Percentiles rank a stretch among this genome's conserved stretches.
These are phyloP conservation scores for Yamagishiella unicocca DNA, from an alignment of 139 green algal species.

Conservation along the genomic window DNA sequence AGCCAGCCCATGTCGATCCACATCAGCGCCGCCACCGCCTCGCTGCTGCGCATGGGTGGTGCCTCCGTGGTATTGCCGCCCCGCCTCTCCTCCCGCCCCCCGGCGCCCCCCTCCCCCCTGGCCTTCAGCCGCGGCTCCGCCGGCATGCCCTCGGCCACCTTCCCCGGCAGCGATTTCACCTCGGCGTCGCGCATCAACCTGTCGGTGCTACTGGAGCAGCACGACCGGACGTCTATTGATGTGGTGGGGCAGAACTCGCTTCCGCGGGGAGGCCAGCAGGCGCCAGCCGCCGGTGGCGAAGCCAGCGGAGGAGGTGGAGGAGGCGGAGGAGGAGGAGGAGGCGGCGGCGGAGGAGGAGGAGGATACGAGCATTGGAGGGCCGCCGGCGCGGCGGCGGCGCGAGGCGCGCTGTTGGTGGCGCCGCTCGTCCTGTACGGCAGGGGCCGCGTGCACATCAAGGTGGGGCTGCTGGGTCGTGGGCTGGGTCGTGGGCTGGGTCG, in stretches of 20 bases:
- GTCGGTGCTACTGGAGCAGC: constrained; percentile 11
- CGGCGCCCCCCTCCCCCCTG: not conserved
- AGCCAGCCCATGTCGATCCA: constrained; percentile 30
- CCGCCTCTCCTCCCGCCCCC: not conserved
- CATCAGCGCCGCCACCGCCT: constrained; percentile 22
- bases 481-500: too few relatives aligned
- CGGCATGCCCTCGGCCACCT: not conserved
- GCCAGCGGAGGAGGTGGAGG: not conserved
- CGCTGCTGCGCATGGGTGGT: constrained; percentile 11
- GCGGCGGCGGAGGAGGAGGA: not conserved
- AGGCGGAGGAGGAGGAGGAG: not conserved
- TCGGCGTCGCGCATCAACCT: not conserved
- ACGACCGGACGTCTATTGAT: not conserved
- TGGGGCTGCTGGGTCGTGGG: not conserved
- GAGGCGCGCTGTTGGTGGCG: too few relatives aligned
- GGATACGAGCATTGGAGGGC: not conserved
- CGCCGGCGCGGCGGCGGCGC: too few relatives aligned
- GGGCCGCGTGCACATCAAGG: constrained; percentile 11
- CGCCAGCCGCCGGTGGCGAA: not conserved
- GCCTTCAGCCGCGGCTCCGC: not conserved
- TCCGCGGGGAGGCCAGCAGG: not conserved
- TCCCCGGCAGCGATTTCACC: not conserved
- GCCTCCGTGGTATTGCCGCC: not conserved
- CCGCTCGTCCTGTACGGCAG: not conserved
- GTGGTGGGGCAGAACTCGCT: not conserved